Evolutionary conservation across 2,329 filamentous ascomycete species (phyloP), one percentile per base, ranked within the genome.

Genomic region (Emericellopsis cladophorae): DNA sequence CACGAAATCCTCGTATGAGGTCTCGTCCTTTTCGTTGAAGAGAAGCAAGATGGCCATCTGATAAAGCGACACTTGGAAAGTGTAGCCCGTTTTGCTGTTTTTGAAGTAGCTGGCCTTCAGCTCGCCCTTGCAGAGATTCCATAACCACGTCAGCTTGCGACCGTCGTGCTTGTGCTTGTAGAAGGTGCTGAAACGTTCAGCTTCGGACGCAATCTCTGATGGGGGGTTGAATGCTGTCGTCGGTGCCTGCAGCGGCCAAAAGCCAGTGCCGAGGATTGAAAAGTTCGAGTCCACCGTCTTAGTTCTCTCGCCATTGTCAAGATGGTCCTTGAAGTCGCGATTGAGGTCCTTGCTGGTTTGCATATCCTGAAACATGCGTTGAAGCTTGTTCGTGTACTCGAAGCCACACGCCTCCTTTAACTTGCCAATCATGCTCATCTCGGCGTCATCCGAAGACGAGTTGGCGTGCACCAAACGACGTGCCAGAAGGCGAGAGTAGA

Each of bases 351-450:
- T 95, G 48, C 90, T 96, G 39, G 95, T 95, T 60, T 98, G 92
- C 70, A 98, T 95, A 57, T 98, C 92, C 60, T 96, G 90, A 75
- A 96, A 98, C 92, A 98, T 98, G 56, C 93, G 87, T 67, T 96
- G 90, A 36, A 98, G 75, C 68, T 96, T 96, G 72, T 96, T 98
- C 51, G 92, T 98, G 65, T 98, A 98, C 61, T 98, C 92, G 51
- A 95, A 98, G 53, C 92, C 92, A 56, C 92, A 96, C 0, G 92
- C 90, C 57, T 98, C 92, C 68, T 98, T 98, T 49, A 98, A 72
- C 66, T 96, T 98, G 68, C 85, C 89, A 61, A 98, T 98, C 92
- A 98, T 98, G 66, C 87, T 95, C 0, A 88, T 95, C 68, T 98
- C 92, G 2, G 92, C 90, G 63, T 98, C 92, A 51, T 95, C 89